Base-by-base conservation (phyloP, 148 eudicot genomes). In the Camellia granthamiana region DNA sequence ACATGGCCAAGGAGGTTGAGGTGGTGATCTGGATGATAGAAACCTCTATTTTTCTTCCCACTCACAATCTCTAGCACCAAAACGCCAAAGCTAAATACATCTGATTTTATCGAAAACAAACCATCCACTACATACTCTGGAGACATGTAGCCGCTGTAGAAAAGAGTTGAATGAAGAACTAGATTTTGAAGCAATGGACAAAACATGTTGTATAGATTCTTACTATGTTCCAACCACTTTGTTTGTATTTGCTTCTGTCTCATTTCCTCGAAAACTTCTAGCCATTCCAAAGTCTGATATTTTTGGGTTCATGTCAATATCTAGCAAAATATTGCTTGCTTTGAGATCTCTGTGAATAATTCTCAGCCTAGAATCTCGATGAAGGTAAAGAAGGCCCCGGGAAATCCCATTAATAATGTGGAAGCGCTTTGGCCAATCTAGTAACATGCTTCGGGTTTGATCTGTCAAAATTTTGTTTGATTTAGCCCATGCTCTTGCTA, bases 341-440 rank as follows among this genome's bases (percentile, higher is more conserved):
- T 77, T 77, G 23, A 77, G 80, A 44, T 77, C 72, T 69, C 80
- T 65, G 49, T 77, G 80, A 42, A 77, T 77, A 58, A 77, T 77
- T 66, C 80, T 65, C 11, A 77, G 12, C 19, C 73, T 77, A 0
- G 72, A 66, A 51, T 77, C 80, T 54, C 52, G 80, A 38, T 77
- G 73, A 65, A 77, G 80, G 21, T 77, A 19, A 1, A 77, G 60
- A 66, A 77, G 60, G 15, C 80, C 80, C 6, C 80, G 12, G 2
- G 72, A 38, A 51, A 77, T 77, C 9, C 72, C 80, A 49, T 23
- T 77, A 38, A 77, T 77, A 41, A 77, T 77, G 62, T 77, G 41
- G 23, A 21, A 77, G 42, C 73, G 62, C 49, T 6, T 77, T 10
- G 49, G 21, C 80, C 80, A 77, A 66, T 77, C 72, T 56, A 77